These are phyloP conservation scores for Penicillium tannophilum DNA, from an alignment of 495 filamentous ascomycete species.

Conservation along the genomic window DNA sequence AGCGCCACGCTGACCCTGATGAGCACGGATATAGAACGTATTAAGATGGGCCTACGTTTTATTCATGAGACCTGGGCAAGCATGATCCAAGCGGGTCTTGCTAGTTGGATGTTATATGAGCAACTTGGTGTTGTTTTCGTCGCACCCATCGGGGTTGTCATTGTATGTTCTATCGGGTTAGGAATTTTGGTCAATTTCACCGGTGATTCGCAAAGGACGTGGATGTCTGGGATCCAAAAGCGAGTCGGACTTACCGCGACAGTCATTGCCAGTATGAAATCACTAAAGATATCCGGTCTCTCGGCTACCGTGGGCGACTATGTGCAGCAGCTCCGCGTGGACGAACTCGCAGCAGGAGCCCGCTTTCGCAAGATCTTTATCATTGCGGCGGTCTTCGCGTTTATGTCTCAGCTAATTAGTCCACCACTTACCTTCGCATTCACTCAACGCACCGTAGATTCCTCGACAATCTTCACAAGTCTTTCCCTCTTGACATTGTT, in stretches of 20 bases:
- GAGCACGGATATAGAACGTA: constrained; percentile 55
- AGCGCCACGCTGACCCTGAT: constrained; percentile 57
- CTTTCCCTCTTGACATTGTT: background rate
- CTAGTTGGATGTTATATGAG: constrained; percentile 49
- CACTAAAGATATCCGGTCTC: constrained; percentile 8
- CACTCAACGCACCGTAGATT: background rate
- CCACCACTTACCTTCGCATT: background rate
- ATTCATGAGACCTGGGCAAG: constrained; percentile 55
- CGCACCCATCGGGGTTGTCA: constrained; percentile 39
- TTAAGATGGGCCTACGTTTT: constrained; percentile 32
- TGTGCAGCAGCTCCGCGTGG: background rate
- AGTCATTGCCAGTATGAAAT: constrained; percentile 49
- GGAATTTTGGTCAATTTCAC: constrained; percentile 20
- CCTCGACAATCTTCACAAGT: background rate
- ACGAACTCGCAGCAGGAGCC: background rate
- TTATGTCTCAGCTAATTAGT: background rate
- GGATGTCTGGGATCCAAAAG: constrained; percentile 25
- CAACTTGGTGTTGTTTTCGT: constrained; percentile 47
- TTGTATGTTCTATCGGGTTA: constrained; percentile 25
- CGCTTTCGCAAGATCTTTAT: background rate
- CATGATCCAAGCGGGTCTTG: constrained; percentile 52
- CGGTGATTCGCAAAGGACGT: constrained; percentile 18
- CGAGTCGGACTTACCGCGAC: constrained; percentile 29
- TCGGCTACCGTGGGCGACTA: background rate
- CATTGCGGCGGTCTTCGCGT: background rate